phyloP scores from a whole-genome alignment of 2,329 filamentous ascomycete species.

The Neopestalotiopsis clavispora region DNA sequence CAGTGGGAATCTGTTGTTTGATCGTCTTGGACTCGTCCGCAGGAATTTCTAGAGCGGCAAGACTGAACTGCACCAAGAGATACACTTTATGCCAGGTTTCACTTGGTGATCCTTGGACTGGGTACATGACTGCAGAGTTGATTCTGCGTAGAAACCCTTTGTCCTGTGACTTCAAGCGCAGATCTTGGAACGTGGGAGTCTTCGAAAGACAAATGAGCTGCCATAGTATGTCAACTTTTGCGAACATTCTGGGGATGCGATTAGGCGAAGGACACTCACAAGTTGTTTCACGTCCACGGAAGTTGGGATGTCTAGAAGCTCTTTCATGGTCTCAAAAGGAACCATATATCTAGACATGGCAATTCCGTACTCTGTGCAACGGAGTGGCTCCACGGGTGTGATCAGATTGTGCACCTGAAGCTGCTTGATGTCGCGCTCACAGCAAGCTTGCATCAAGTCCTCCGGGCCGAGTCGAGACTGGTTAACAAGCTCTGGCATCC shows the following conservation, averaged over 20 bases:
- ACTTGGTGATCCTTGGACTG: conserved; percentile 70
- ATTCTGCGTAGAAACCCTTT: conserved; percentile 72
- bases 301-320: conserved; percentile 65
- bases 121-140: conserved; percentile 75
- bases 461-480: conserved; percentile 51
- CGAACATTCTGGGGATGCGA: neutral
- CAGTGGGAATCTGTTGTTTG: conserved; percentile 60
- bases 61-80: conserved; percentile 75
- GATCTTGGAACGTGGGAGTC: conserved; percentile 73
- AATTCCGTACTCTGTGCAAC: conserved; percentile 73
- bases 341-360: conserved; percentile 87
- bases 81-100: conserved; percentile 76
- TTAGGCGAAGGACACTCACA: conserved; percentile 51
- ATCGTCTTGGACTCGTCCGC: conserved; percentile 61
- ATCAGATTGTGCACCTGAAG: conserved; percentile 67
- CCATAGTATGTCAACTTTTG: conserved; percentile 15
- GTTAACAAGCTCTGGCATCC: conserved; percentile 25
- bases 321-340: conserved; percentile 79
- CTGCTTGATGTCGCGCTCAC: conserved; percentile 69
- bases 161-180: conserved; percentile 74
- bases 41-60: conserved; percentile 69
- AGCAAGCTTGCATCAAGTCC: conserved; percentile 71
- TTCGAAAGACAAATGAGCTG: conserved; percentile 55
- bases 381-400: conserved; percentile 51
- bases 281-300: conserved; percentile 69